Percentiles rank a stretch among this genome's conserved stretches.
These are phyloP conservation scores for Rhizopogon sp. DNA, from an alignment of 768 basidiomycete genomes.

Conservation along the genomic window DNA sequence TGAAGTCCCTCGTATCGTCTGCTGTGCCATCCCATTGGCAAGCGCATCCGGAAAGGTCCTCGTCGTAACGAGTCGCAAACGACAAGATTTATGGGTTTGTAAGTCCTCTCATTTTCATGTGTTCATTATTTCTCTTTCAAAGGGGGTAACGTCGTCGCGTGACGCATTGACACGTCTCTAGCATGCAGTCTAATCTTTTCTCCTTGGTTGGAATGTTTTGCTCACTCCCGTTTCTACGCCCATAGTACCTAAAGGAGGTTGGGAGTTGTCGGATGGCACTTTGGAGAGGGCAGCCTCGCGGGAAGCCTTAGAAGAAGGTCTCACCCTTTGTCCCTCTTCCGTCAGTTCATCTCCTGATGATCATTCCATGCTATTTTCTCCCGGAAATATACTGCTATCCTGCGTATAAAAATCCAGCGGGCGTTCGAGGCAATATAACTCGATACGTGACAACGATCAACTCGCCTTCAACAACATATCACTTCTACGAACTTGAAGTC, in stretches of 20 bases:
- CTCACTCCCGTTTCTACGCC: neutral
- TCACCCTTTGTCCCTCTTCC: conserved; percentile 75
- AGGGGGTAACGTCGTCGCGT: neutral
- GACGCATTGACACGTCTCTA: neutral
- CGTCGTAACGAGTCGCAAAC: conserved; percentile 80
- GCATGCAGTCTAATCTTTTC: conserved; percentile 5
- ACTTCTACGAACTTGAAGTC: conserved; percentile 89
- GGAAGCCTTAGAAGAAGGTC: conserved; percentile 97
- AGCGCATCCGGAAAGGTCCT: conserved; percentile 72
- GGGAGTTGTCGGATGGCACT: conserved; percentile 76
- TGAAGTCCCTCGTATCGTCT: conserved; percentile 77
- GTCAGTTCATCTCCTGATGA: conserved; percentile 70
- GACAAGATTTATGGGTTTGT: conserved; percentile 83
- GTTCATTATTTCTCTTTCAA: conserved; percentile 1
- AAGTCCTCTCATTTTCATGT: conserved; percentile 39
- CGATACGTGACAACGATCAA: conserved; percentile 82
- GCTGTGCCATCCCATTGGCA: conserved; percentile 84
- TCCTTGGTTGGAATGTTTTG: neutral
- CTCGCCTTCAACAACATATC: conserved; percentile 75
- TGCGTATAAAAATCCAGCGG: conserved; percentile 45
- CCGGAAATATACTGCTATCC: conserved; percentile 23
- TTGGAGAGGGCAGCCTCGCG: conserved; percentile 85
- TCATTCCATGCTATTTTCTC: conserved; percentile 37
- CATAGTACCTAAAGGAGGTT: conserved; percentile 89
- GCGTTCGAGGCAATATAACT: conserved; percentile 82